Evolutionary conservation across 208 protist species (phyloP).

Genomic region (Leishmania aethiopica): DNA sequence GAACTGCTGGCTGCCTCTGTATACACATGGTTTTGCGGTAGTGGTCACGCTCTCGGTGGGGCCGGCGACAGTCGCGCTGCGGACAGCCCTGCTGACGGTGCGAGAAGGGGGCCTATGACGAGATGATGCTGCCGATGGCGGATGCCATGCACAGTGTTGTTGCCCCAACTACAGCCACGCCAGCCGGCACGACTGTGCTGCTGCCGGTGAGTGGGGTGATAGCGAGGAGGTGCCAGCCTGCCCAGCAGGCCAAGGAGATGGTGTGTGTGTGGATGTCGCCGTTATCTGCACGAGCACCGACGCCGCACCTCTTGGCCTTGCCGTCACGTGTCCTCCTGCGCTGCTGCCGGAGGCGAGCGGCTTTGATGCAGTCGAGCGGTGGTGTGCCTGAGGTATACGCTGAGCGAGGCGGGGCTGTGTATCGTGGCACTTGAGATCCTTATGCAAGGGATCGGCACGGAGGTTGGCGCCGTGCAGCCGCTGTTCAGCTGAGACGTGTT

Average conservation of each 20-base stretch:
- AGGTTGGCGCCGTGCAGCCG: conserved; percentile 10
- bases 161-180: no score
- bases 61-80: conserved; percentile 18
- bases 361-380: conserved; percentile 41
- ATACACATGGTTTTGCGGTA: conserved; percentile 42
- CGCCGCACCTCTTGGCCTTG: not conserved
- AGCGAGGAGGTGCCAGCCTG: no score
- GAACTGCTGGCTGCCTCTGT: conserved; percentile 61
- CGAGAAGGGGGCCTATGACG: not conserved
- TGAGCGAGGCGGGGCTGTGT: conserved; percentile 41
- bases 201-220: no score
- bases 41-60: conserved; percentile 41
- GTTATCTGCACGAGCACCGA: not conserved
- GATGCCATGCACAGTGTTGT: no score
- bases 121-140: no score
- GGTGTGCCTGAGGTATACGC: conserved; percentile 35
- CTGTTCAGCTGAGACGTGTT: conserved; percentile 47
- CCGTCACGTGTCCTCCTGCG: conserved; percentile 11
- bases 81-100: conserved; percentile 9
- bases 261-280: no score
- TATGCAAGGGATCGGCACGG: conserved; percentile 35
- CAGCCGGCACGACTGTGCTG: no score
- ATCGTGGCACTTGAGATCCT: conserved; percentile 40
- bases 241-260: no score
- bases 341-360: conserved; percentile 21